phyloP scores from a whole-genome alignment of 225 moss, liverwort and hornwort species.

The Physcomitrellopsis africana region DNA sequence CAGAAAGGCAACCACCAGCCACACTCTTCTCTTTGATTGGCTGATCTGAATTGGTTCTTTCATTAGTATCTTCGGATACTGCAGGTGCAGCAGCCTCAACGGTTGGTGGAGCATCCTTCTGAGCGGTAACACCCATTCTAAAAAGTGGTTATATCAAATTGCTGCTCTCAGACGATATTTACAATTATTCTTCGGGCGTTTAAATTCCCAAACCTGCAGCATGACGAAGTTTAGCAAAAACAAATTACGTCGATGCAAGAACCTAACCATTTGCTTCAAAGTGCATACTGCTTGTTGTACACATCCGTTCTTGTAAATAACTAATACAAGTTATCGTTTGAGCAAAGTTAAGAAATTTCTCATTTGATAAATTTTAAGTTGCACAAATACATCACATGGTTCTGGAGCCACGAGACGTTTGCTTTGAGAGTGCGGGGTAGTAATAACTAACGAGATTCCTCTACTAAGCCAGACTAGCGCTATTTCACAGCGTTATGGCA shows the following conservation, averaged over 20 bases:
- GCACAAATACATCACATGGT: background rate
- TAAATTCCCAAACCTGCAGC: conserved; percentile 17
- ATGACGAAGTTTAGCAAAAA: background rate
- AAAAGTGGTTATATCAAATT: background rate
- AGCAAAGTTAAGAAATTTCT: background rate
- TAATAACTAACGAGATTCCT: background rate
- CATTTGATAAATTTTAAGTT: background rate
- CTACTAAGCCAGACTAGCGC: background rate
- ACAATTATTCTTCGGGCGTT: conserved; percentile 13
- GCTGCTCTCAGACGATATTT: conserved; percentile 3
- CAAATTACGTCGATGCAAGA: conserved; percentile 10
- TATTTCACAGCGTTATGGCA: background rate
- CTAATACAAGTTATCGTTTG: background rate
- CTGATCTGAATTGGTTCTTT: conserved; percentile 25
- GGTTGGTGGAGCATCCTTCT: conserved; percentile 30
- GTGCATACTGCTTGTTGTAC: background rate
- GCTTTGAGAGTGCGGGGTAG: background rate
- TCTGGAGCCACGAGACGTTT: too few species aligned
- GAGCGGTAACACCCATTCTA: conserved; percentile 38
- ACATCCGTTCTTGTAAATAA: background rate
- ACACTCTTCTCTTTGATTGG: conserved; percentile 42
- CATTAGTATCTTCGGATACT: conserved; percentile 27
- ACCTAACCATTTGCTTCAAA: conserved; percentile 9
- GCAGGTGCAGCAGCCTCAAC: conserved; percentile 23
- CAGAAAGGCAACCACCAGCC: conserved; percentile 64